Evolutionary conservation across 1,139 yeast species (phyloP), one percentile per base, ranked within the genome.

Genomic region (Candida anutae): DNA sequence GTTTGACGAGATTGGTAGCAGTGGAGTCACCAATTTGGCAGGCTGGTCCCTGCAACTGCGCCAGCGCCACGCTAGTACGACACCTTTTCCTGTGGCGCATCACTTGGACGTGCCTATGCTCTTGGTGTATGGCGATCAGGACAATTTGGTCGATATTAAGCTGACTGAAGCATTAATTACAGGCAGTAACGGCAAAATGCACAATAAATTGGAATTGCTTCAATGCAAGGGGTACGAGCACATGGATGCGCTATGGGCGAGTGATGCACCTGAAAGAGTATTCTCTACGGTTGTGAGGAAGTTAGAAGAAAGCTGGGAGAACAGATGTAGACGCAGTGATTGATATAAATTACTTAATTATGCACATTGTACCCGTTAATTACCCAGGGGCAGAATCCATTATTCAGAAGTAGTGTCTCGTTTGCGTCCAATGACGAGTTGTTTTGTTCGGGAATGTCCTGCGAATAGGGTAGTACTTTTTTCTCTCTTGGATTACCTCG

Each of bases 41-140:
- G 30, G 34, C 3, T 24, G 35, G 15, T 16, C 34, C 4, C 16
- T 19, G 5, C 24, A 13, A 6, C 26, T 19, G 21, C 28, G 31
- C 6, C 47, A 46, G 33, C 46, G 40, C 24, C 43, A 48, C 2
- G 50, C 74, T 43, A 57, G 70, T 33, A 81, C 74, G 4, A 77
- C 84, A 1, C 76, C 79, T 3, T 74, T 65, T 33, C 72, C 73
- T 4, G 34, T 43, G 4, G 45, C 43, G 3, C 47, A 61, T 34
- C 69, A 66, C 22, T 53, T 66, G 13, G 48, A 62, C 27, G 50
- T 64, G n/a, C 67, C 66, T 1, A 60, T 63, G 56, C 30, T 62
- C 9, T 42, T 64, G 27, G 53, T 61, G 18, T 64, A 58, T 36
- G 58, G 70, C 35, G 52, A 67, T 61, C 27, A 56, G 44, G 58